Evolutionary conservation across 139 green algal genomes (phyloP), one percentile per base, ranked within the genome.

Genomic region (Auxenochlorella protothecoides): DNA sequence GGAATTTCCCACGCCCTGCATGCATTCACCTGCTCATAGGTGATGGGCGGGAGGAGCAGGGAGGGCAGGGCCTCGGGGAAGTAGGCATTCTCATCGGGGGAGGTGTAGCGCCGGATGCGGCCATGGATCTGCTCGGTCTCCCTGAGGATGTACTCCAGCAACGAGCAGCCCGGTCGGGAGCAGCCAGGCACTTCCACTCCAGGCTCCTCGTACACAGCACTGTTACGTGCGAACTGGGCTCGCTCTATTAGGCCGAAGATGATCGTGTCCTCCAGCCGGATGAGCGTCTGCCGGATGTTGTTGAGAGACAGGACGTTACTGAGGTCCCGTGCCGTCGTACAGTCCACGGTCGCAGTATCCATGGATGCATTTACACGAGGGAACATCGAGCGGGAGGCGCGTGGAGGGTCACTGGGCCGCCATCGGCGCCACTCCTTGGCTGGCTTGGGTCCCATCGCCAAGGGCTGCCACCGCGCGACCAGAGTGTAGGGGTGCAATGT

Each of bases 241-340:
- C 95, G 78, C 80, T 98, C 92, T n/a, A 98, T 96, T 53, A 99
- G 77, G 44, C 73, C 80, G 79, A 97, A 99, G 74, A 99, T 97
- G 68, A 99, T 99, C 54, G 87, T 97, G 84, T 99, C 95, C 74
- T 99, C 93, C 80, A 96, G 90, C 6, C 89, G 78, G 59, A 97
- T 96, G 5, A 96, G 84, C 2, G 79, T 77, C 71, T 85, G 76
- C 10, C 93, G 84, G 62, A 98, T 90, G 80, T 93, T 94, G 72
- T 11, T 62, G 57, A 62, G 57, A 9, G 57, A 62, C 11, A 62
- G 57, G 9, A 62, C 57, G 57, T 9, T 62, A 11, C 57, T 62
- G 9, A 62, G 11, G 57, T 62, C 57, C 27, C 27, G 27, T 44
- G 27, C 27, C 27, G 27, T 62, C 9, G 57, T 11, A 62, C 57